Evolutionary conservation across 192 early-diverging fungal species (phyloP), one percentile per base, ranked within the genome.

Genomic region (Phycomyces nitens): DNA sequence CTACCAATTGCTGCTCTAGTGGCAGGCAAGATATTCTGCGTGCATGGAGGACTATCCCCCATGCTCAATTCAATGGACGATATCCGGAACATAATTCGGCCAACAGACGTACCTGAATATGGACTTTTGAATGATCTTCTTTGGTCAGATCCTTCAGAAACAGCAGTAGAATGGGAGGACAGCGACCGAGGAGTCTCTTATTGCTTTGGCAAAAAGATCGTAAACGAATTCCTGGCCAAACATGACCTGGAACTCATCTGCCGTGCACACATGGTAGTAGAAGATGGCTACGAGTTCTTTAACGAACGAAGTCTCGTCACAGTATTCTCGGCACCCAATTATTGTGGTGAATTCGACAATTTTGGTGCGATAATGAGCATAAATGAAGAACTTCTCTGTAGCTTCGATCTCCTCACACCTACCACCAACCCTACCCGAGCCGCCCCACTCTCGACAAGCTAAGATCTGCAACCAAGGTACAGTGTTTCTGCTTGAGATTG

Each of bases 231-330:
- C 66, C 68, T 96, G 55, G 72, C 77, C 26, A 87, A 85, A 64
- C 83, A 92, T 72, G 92, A 98, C 69, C 80, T 98, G 68, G 96
- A 98, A 72, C 76, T 98, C 65, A 90, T 98, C 66, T 98, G 96
- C 80, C 87, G 96, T 59, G 96, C 96, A 15, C 96, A 98, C 80
- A 93, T 95, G 82, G 96, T 98, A 15, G 56, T 58, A 23, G 96
- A 98, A 72, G 96, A 98, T 75, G 96, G 96, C n/a, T 98, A 98
- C 72, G 95, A 98, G 78, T 98, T 98, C 75, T 98, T 98, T 82
- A 92, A 92, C 49, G 93, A 97, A 74, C 84, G 94, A 27, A 89
- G 92, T 67, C 78, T 98, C 21, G 96, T 98, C 26, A 98, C 96
- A 5, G 76, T 98, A 64, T 98, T 98, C 72, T 92, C 89, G 18